Conservation (phyloP, 2,329 filamentous ascomycete species). For the Alternaria sp. region DNA sequence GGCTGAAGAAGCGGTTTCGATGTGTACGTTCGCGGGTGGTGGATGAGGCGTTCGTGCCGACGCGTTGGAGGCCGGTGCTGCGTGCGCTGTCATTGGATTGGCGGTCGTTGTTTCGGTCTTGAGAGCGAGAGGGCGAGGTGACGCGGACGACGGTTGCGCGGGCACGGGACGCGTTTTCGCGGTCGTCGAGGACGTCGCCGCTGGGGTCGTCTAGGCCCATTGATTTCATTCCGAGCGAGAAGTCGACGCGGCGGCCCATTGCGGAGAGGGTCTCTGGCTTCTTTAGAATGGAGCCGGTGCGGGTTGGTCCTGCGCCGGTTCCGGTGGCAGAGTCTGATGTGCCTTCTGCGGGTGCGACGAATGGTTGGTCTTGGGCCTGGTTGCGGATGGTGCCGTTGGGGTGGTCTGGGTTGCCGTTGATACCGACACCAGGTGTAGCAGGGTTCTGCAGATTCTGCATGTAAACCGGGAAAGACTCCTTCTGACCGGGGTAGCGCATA, state of each 20-base stretch:
- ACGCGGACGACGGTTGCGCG: slow-evolving; percentile 50
- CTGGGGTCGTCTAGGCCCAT: slow-evolving; percentile 64
- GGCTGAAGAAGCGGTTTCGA: slow-evolving; percentile 67
- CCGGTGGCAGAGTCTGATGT: slow-evolving; percentile 7
- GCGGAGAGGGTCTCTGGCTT: slow-evolving; percentile 63
- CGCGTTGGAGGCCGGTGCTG: slow-evolving; percentile 43
- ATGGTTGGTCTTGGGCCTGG: slow-evolving; percentile 50
- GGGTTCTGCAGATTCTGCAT: slow-evolving; percentile 59
- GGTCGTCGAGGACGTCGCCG: slow-evolving; percentile 70
- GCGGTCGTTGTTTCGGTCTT: slow-evolving; percentile 35
- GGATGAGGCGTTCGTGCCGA: slow-evolving; percentile 42
- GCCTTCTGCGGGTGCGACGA: slow-evolving; percentile 47
- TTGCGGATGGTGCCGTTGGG: slow-evolving; percentile 48
- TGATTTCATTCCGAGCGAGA: slow-evolving; percentile 70
- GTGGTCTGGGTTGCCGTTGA: slow-evolving; percentile 54
- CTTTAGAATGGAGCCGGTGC: slow-evolving; percentile 63
- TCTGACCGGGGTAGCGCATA: slow-evolving; percentile 73
- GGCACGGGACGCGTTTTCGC: slow-evolving; percentile 42
- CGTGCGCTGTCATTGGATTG: slow-evolving; percentile 37
- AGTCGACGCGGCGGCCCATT: slow-evolving; percentile 70
- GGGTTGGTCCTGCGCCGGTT: slow-evolving; percentile 17
- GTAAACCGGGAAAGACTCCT: slow-evolving; percentile 71
- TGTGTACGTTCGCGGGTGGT: slow-evolving; percentile 52
- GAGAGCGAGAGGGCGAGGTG: slow-evolving; percentile 44
- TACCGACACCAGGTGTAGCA: slow-evolving; percentile 50